A percentile compares a stretch with the other conserved stretches of the same genome.
These are phyloP conservation scores for Neonectria coccinea DNA, from an alignment of 2,329 filamentous ascomycete species.

Conservation along the genomic window DNA sequence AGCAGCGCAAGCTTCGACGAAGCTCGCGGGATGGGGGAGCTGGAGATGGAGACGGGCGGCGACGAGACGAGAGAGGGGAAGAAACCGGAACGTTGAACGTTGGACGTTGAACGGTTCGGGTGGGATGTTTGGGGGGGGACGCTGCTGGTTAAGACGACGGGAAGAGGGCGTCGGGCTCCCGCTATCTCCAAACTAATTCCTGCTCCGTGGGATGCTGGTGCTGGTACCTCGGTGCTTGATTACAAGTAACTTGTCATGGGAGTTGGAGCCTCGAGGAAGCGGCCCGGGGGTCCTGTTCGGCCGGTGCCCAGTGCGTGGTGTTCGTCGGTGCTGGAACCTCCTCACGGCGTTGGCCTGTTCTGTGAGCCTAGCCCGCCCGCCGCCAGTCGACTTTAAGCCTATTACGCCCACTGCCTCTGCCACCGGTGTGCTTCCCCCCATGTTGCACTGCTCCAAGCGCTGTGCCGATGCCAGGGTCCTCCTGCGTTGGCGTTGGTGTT, in stretches of 20 bases:
- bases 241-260: conserved; percentile 6
- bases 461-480: conserved; percentile 20
- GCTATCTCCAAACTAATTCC: conserved; percentile 7
- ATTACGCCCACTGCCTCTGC: conserved; percentile 9
- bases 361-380: conserved; percentile 2
- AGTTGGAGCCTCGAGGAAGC: conserved; percentile 14
- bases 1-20: conserved; percentile 8
- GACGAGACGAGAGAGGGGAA: neutral
- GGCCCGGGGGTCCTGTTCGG: conserved; percentile 23
- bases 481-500: conserved; percentile 20
- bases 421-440: conserved; percentile 25
- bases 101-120: conserved; percentile 8
- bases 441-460: conserved; percentile 24
- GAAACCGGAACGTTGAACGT: neutral
- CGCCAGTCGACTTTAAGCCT: conserved; percentile 6
- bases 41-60: neutral
- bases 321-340: conserved; percentile 9
- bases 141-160: conserved; percentile 16
- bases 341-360: conserved; percentile 12
- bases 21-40: neutral
- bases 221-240: neutral
- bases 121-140: conserved; percentile 16
- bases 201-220: neutral
- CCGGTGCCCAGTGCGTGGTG: conserved; percentile 2
- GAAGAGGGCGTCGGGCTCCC: conserved; percentile 18